Base-by-base conservation (phyloP, 106 monocot species). In the Hemerocallis citrina region DNA sequence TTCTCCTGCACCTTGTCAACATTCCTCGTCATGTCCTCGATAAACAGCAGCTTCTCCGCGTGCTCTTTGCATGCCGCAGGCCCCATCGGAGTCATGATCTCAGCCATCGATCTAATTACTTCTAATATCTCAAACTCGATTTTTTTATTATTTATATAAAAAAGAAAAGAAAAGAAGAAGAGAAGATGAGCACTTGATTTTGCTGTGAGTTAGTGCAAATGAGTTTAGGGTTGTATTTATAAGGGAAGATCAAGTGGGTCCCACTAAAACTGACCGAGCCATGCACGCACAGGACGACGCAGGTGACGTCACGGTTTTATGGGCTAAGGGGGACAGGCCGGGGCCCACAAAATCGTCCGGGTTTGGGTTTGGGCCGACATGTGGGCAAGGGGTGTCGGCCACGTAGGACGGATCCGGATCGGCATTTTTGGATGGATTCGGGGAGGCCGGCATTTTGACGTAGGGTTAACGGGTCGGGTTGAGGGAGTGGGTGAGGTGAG, bases 11-110 rank as follows among this genome's bases (percentile, higher is more conserved):
- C 79, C 45, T 41, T 28, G 54, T 68, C 79, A 37, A 66, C 57
- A 40, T 71, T 74, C 22, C 50, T 34, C 20, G 88, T 85, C 42
- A 75, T 56, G 0, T 85, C 69, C 57, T 85, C 69, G 17, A 81
- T 68, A 64, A 78, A 78, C 30, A 71, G 34, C 12, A 76, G 72
- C 72, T 67, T 72, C 67, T 72, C 31, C n/a, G 56, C 76, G 37
- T 81, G 66, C 11, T 36, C 14, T 51, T 81, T 68, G 57, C 57
- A 68, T 5, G 64, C 76, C 64, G 72, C 69, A 57, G 63, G 61
- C 1, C 59, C 54, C 20, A 68, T 48, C 6, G 49, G 56, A 5
- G 36, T 24, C 36, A 30, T 58, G 20, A 11, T 20, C 3, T 10
- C 34, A 6, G 58, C 45, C 68, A 36, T 47, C n/a, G 31, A n/a